Percentiles rank a stretch among this genome's conserved stretches.
Evolutionary conservation across 805 yeast genomes (phyloP).

Genomic region (Scheffersomyces lignosus): DNA sequence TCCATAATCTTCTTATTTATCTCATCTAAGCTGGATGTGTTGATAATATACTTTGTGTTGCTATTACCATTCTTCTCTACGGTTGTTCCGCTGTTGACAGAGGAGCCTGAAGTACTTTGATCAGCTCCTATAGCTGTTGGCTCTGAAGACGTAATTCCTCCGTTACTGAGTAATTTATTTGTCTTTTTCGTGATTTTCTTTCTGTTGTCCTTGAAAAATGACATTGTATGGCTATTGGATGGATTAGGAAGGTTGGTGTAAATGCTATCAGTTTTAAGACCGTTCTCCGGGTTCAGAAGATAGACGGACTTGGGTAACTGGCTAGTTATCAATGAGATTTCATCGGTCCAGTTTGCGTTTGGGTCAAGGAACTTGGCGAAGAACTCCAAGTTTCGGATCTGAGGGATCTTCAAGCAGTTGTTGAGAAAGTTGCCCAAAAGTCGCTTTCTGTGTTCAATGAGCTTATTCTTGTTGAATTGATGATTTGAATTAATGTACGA

Average conservation of each 20-base stretch:
- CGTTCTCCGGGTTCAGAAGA: constrained; percentile 46
- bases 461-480: constrained; percentile 33
- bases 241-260: constrained; percentile 38
- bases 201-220: constrained; percentile 32
- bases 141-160: not conserved
- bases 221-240: constrained; percentile 23
- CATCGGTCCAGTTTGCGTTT: constrained; percentile 81
- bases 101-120: not conserved
- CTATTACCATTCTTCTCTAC: not conserved
- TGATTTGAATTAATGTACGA: constrained; percentile 43
- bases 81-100: constrained; percentile 2
- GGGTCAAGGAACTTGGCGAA: constrained; percentile 85
- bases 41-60: constrained; percentile 12
- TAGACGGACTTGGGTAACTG: constrained; percentile 43
- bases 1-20: constrained; percentile 55
- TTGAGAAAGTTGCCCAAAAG: constrained; percentile 76
- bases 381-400: constrained; percentile 57
- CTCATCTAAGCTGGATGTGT: constrained; percentile 52
- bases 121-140: constrained; percentile 1
- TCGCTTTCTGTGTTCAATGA: constrained; percentile 47
- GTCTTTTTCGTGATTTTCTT: constrained; percentile 27
- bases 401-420: constrained; percentile 61
- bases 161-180: constrained; percentile 14
- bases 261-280: constrained; percentile 34
- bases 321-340: constrained; percentile 31